Conservation (phyloP, 345 rosid species). For the Murraya paniculata region DNA sequence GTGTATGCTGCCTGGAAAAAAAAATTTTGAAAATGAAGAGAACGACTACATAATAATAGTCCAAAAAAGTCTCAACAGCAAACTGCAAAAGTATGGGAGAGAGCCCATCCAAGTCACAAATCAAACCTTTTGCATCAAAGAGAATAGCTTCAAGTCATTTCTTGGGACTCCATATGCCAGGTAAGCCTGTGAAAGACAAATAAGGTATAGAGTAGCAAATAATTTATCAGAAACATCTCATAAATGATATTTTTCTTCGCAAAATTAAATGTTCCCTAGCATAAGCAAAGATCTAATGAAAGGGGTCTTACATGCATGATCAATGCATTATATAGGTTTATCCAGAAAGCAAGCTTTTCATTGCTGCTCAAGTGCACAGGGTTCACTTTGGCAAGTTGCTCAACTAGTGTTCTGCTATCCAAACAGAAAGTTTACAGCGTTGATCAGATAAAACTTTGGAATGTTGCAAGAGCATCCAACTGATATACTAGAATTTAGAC, state of each 20-base stretch:
- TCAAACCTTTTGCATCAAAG: constrained; percentile 94
- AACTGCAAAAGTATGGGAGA: constrained; percentile 1
- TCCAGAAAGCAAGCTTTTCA: constrained; percentile 97
- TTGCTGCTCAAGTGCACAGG: constrained; percentile 64
- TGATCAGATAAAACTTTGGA: background rate
- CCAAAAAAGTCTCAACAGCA: background rate
- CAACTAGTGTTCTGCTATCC: constrained; percentile 70
- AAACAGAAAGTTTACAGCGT: constrained; percentile 1
- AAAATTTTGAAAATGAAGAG: background rate
- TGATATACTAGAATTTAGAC: background rate
- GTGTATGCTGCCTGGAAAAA: constrained; percentile 80
- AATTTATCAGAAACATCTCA: background rate
- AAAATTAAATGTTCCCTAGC: background rate
- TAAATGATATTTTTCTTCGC: background rate
- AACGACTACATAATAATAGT: background rate
- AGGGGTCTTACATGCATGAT: constrained; percentile 79
- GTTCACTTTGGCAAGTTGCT: constrained; percentile 79
- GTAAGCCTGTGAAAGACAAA: constrained; percentile 58
- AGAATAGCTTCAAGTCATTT: constrained; percentile 88
- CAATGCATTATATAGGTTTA: constrained; percentile 90
- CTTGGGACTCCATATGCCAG: constrained; percentile 95
- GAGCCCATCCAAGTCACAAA: constrained; percentile 18
- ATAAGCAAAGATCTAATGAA: background rate
- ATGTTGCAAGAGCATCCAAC: background rate
- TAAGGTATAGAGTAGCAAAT: constrained; percentile 7